Percentiles rank a stretch among this genome's conserved stretches.
phyloP scores from a whole-genome alignment of 768 basidiomycete species.

The Lactarius hengduanensis region DNA sequence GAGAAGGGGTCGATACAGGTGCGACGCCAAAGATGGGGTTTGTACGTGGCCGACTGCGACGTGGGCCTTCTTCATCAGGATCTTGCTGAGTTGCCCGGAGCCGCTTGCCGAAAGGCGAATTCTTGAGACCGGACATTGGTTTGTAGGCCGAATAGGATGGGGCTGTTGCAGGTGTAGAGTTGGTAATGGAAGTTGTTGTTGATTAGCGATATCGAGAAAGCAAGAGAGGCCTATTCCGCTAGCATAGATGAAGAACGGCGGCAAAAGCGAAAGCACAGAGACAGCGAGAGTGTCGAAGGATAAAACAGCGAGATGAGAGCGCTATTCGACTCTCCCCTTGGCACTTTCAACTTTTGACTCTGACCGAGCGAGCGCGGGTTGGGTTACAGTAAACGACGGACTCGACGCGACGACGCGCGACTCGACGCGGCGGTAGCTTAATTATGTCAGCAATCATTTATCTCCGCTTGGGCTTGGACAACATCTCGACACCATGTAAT shows the following conservation, averaged over 20 bases:
- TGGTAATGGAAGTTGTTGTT: slow-evolving; percentile 28
- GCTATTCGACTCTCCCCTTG: not conserved
- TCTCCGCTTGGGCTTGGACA: slow-evolving; percentile 10
- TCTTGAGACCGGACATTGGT: slow-evolving; percentile 73
- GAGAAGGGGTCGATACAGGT: slow-evolving; percentile 51
- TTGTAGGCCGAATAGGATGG: slow-evolving; percentile 14
- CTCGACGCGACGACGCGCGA: slow-evolving; percentile 24
- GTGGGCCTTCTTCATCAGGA: slow-evolving; percentile 52
- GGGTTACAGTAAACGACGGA: slow-evolving; percentile 1
- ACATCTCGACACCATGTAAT: not conserved
- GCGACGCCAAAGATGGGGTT: slow-evolving; percentile 54
- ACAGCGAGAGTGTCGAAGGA: not conserved
- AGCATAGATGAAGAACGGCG: slow-evolving; percentile 18
- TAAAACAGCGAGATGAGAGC: not conserved
- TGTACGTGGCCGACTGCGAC: slow-evolving; percentile 51
- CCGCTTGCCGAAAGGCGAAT: slow-evolving; percentile 82
- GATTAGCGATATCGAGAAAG: slow-evolving; percentile 17
- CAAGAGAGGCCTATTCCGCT: slow-evolving; percentile 22
- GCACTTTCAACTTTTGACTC: slow-evolving; percentile 1
- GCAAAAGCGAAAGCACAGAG: not conserved
- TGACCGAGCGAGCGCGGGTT: slow-evolving; percentile 6
- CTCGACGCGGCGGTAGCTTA: slow-evolving; percentile 18
- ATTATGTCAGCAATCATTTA: slow-evolving; percentile 22
- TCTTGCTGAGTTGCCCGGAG: slow-evolving; percentile 71
- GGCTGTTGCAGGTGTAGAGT: slow-evolving; percentile 25